Percentiles rank a stretch among this genome's conserved stretches.
phyloP scores from a whole-genome alignment of 2,329 filamentous ascomycete genomes.

The Epicoccum nigrum region DNA sequence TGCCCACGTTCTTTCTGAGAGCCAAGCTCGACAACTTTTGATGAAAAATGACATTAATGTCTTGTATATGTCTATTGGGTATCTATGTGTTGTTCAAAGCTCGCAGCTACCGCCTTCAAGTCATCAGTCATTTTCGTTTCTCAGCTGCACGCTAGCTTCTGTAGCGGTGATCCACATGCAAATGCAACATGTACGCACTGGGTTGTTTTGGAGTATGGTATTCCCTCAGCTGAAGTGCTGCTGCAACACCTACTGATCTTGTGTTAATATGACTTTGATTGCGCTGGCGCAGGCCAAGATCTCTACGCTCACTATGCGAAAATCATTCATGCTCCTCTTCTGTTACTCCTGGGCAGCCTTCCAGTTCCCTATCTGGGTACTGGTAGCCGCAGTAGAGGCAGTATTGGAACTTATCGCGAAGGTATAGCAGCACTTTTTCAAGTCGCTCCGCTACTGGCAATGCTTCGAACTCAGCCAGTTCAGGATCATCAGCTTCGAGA shows the following conservation, averaged over 20 bases:
- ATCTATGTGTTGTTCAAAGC: neutral
- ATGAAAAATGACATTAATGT: neutral
- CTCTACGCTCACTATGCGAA: neutral
- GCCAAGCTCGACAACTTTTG: neutral
- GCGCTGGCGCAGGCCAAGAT: neutral
- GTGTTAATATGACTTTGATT: neutral
- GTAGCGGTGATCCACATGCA: neutral
- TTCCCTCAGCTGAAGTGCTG: neutral
- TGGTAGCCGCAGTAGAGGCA: conserved; percentile 96
- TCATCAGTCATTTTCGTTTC: no score
- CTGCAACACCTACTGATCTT: conserved; percentile 5
- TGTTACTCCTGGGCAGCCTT: conserved; percentile 84
- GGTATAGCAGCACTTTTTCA: conserved; percentile 67
- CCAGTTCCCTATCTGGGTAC: conserved; percentile 77
- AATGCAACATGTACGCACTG: neutral
- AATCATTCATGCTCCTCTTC: conserved; percentile 78
- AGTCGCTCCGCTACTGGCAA: conserved; percentile 71
- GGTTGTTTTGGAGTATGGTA: neutral
- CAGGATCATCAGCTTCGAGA: conserved; percentile 77
- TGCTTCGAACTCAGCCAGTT: conserved; percentile 79
- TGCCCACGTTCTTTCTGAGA: no score
- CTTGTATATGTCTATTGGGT: neutral
- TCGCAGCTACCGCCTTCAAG: neutral
- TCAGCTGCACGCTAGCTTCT: neutral
- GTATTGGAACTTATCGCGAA: conserved; percentile 76